Evolutionary conservation across 163 green algal genomes (phyloP), one percentile per base, ranked within the genome.

Genomic region (Scenedesmus sp.): DNA sequence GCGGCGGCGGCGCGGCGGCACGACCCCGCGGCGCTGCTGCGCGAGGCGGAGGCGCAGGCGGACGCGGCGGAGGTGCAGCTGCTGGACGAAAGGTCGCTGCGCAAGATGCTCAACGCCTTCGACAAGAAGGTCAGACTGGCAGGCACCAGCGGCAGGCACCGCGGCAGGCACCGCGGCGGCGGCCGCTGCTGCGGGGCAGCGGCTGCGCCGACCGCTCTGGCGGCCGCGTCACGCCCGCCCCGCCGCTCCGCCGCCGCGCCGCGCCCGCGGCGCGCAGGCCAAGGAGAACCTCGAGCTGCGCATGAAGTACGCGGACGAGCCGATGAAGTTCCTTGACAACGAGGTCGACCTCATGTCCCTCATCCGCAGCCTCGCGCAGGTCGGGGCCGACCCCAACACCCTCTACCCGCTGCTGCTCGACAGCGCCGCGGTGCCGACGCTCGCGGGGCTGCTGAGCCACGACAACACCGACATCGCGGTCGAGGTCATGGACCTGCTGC

Each of bases 391-490:
- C 57, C 70, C 77, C 24, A 91, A 88, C 33, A 84, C 92, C 54
- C 88, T 95, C 20, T 95, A 95, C 85, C 87, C 89, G 5, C 76
- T 93, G 72, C 80, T 97, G 28, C 83, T 96, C 18, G 70, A 93
- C 58, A 62, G 92, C 77, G 48, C 88, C 83, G 77, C 79, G 77
- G 50, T 99, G 83, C 83, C 87, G 80, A 92, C 84, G 3, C 83
- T 97, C 51, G 70, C 95, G 63, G 65, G 66, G 33, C 81, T 97
- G 58, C 84, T 99, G 34, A 74, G 60, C 10, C 96, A 99, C 84
- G 95, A 99, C 57, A 99, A 99, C 84, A 87, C 78, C 6, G 96
- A 99, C 87, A 94, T 99, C 51, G 93, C 90, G 1, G 87, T 85
- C 4, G 92, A 93, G 69, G 90, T 88, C 0, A 78, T 98, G 14